Percentiles rank a stretch among this genome's conserved stretches.
Evolutionary conservation across 2,329 filamentous ascomycete species (phyloP).

Genomic region (Verticillium longisporum): DNA sequence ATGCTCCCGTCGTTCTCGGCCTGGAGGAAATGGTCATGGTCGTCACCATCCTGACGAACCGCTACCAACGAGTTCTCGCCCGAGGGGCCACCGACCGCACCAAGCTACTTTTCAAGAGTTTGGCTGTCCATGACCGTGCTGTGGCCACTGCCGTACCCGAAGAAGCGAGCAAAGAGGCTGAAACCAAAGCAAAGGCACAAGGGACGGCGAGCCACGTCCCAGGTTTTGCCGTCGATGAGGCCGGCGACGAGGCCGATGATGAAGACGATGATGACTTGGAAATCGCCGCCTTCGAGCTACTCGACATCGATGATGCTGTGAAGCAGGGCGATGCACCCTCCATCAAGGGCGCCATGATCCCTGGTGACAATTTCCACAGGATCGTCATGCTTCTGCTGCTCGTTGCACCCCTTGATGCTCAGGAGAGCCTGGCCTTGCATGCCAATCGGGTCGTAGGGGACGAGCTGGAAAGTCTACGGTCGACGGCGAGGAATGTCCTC

Average conservation of each 20-base stretch:
- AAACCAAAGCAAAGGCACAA: conserved; percentile 9
- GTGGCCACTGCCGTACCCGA: conserved; percentile 25
- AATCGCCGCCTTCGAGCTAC: conserved; percentile 59
- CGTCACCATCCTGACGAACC: conserved; percentile 64
- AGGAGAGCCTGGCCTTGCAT: conserved; percentile 59
- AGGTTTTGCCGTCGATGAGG: conserved; percentile 41
- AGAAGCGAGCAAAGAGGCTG: conserved; percentile 1
- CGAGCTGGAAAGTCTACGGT: conserved; percentile 51
- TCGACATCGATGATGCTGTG: conserved; percentile 58
- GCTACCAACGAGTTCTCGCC: conserved; percentile 57
- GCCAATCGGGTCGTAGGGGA: conserved; percentile 47
- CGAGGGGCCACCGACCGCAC: conserved; percentile 50
- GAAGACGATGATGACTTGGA: conserved; percentile 55
- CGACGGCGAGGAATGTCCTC: conserved; percentile 58
- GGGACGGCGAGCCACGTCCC: conserved; percentile 12
- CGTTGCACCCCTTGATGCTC: conserved; percentile 55
- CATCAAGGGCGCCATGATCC: conserved; percentile 61
- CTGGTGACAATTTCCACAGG: conserved; percentile 65
- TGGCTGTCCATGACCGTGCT: conserved; percentile 64
- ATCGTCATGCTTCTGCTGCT: conserved; percentile 65
- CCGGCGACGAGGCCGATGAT: conserved; percentile 34
- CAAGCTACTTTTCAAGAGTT: conserved; percentile 62
- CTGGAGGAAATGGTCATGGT: conserved; percentile 67
- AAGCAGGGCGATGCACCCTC: conserved; percentile 42
- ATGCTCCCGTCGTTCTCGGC: conserved; percentile 63